phyloP scores from a whole-genome alignment of 2,329 filamentous ascomycete species.

The Alternaria triticina region DNA sequence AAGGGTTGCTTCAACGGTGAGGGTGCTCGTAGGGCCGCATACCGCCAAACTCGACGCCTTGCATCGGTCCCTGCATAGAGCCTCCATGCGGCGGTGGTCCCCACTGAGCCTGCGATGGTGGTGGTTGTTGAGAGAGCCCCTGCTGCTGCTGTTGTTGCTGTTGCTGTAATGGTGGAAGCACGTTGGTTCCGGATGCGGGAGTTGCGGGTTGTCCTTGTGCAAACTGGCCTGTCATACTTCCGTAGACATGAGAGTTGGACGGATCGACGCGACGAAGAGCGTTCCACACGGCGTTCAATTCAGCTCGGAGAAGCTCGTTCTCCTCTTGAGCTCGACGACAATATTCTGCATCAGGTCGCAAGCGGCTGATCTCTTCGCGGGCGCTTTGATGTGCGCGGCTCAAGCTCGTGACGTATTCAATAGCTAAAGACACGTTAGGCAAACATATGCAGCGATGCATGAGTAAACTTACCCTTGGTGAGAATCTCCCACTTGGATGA shows the following conservation, averaged over 20 bases:
- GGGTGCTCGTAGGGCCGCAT: slow-evolving; percentile 46
- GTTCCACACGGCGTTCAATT: slow-evolving; percentile 55
- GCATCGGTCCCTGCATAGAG: slow-evolving; percentile 48
- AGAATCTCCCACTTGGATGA: slow-evolving; percentile 90
- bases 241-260: slow-evolving; percentile 55
- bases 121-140: slow-evolving; percentile 22
- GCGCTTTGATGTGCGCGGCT: slow-evolving; percentile 49
- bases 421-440: slow-evolving; percentile 46
- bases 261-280: slow-evolving; percentile 56
- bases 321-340: slow-evolving; percentile 54
- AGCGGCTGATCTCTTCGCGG: slow-evolving; percentile 47
- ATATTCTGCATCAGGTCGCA: slow-evolving; percentile 54
- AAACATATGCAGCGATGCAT: slow-evolving; percentile 1
- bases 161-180: slow-evolving; percentile 49
- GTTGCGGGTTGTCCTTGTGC: slow-evolving; percentile 47
- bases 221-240: slow-evolving; percentile 53
- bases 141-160: slow-evolving; percentile 27
- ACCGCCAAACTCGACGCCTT: slow-evolving; percentile 57
- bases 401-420: slow-evolving; percentile 56
- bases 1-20: slow-evolving; percentile 21
- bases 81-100: slow-evolving; percentile 30
- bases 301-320: slow-evolving; percentile 55
- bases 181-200: slow-evolving; percentile 36
- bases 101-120: slow-evolving; percentile 46
- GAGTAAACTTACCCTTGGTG: slow-evolving; percentile 72